A percentile compares a stretch with the other conserved stretches of the same genome.
Conservation (phyloP, 306 rosid species). For the Chamaecrista fasciculata region DNA sequence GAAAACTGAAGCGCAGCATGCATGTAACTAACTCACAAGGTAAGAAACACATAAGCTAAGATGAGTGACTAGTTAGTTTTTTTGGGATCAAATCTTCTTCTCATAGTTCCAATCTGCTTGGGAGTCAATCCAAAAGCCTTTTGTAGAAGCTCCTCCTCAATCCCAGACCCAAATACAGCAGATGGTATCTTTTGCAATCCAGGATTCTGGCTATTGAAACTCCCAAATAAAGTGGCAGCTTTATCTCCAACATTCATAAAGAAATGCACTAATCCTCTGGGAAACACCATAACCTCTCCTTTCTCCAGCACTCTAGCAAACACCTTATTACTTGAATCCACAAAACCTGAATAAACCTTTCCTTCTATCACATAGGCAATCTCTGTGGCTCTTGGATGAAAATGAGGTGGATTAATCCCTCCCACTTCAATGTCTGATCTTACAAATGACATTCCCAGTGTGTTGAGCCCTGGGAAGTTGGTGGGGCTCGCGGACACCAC, state of each 20-base stretch:
- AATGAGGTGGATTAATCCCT: slow-evolving; percentile 85
- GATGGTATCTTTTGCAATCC: slow-evolving; percentile 69
- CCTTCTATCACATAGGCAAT: slow-evolving; percentile 67
- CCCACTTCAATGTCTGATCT: slow-evolving; percentile 70
- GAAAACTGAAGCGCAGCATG: slow-evolving; percentile 15
- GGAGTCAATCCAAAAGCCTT: slow-evolving; percentile 85
- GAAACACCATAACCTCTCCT: slow-evolving; percentile 93
- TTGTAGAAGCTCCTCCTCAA: slow-evolving; percentile 62
- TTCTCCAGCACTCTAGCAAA: slow-evolving; percentile 56
- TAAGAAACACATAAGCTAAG: no score
- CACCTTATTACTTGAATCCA: slow-evolving; percentile 69
- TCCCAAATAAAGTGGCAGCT: slow-evolving; percentile 66
- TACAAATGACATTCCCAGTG: slow-evolving; percentile 79
- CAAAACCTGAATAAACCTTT: slow-evolving; percentile 74
- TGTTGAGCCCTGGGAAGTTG: slow-evolving; percentile 76
- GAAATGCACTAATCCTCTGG: slow-evolving; percentile 80
- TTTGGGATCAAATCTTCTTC: slow-evolving; percentile 64
- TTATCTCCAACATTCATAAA: slow-evolving; percentile 83
- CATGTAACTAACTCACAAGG: slow-evolving; percentile 23
- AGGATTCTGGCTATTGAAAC: slow-evolving; percentile 90
- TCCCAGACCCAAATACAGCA: slow-evolving; percentile 85
- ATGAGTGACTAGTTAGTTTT: slow-evolving; percentile 38
- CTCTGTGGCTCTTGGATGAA: slow-evolving; percentile 89
- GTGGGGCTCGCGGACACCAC: slow-evolving; percentile 52
- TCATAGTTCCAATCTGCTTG: slow-evolving; percentile 71